Percentiles rank a stretch among this genome's conserved stretches.
Evolutionary conservation across 1,284 basidiomycete genomes (phyloP).

Genomic region (Boletus coffeatus): DNA sequence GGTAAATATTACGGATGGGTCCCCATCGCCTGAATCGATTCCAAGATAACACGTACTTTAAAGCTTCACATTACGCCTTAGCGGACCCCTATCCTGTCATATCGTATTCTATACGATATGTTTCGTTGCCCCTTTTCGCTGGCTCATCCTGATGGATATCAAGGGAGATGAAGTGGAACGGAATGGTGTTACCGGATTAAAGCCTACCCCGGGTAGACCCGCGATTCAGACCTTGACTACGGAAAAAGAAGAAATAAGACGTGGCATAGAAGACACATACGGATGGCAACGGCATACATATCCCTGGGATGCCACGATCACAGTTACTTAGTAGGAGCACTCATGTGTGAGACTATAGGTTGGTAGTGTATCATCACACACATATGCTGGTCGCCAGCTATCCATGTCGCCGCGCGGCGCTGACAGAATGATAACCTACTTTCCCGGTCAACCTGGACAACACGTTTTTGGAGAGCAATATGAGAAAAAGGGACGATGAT

Average conservation of each 20-base stretch:
- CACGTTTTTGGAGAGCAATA: constrained; percentile 21
- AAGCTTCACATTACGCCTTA: neutral
- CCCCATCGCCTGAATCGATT: neutral
- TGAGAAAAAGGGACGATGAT: constrained; percentile 13
- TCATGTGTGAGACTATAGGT: too few relatives aligned
- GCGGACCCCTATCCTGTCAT: neutral
- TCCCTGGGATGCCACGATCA: neutral
- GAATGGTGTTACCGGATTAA: constrained; percentile 2
- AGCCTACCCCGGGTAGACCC: constrained; percentile 7
- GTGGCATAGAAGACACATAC: neutral
- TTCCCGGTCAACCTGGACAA: constrained; percentile 15
- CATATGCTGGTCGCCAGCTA: too few relatives aligned
- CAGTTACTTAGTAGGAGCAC: too few relatives aligned
- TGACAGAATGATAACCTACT: constrained; percentile 3
- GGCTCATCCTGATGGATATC: constrained; percentile 10
- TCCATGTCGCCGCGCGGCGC: constrained; percentile 5
- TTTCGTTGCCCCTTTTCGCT: neutral
- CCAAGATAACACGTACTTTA: neutral
- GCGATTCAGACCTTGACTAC: constrained; percentile 14
- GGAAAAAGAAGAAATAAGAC: neutral
- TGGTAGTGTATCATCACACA: too few relatives aligned
- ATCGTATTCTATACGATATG: neutral
- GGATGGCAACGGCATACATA: neutral
- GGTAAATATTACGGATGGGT: neutral
- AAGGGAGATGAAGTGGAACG: neutral